Base-by-base conservation (phyloP, 208 protist species). In the Angomonas ambiguus region DNA sequence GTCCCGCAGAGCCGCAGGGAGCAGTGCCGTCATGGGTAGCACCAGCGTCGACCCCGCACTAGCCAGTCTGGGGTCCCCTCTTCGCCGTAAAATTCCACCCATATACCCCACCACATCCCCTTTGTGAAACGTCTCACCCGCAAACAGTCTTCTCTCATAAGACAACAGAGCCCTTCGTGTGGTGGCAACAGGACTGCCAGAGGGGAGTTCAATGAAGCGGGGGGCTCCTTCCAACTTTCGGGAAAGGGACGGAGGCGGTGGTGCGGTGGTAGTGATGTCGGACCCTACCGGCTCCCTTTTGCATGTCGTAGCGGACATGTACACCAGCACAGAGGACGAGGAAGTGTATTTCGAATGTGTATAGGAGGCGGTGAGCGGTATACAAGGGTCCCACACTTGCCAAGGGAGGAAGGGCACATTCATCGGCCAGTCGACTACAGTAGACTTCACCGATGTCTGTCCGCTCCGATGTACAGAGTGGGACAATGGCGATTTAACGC, bases 381-480 rank as follows among this genome's bases (percentile, higher is more conserved):
- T 79, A 24, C 79, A 75, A 0, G 87, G 79, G 62, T 96, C 90
- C 87, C 90, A 96, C 11, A 96, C 77, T 65, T 96, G 90, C 87
- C 90, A 96, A 0, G 87, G 79, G 18, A 96, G 65, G 62, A 93
- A 93, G 0, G 85, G 85, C 24, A 93, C 67, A 59, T 90, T 88
- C 61, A 96, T 74, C n/a, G 90, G 90, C 87, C 90, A 96, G 56
- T 81, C 72, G 1, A 79, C 65, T 27, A 56, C 59, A 30, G 83
- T 68, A 3, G 82, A 82, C 20, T 51, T 60, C 69, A 85, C 82
- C 45, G 22, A 30, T 8, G 42, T 20, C 42, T 42, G 60, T 35
- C 55, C 25, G 0, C 2, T 25, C 24, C 58, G 62, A 2, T 20
- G 35, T 3, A 20, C 22, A 28, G 25, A 22, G 42, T 31, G 28